A percentile compares a stretch with the other conserved stretches of the same genome.
These are phyloP conservation scores for Penicillium canariense DNA, from an alignment of 495 filamentous ascomycete genomes.

Conservation along the genomic window DNA sequence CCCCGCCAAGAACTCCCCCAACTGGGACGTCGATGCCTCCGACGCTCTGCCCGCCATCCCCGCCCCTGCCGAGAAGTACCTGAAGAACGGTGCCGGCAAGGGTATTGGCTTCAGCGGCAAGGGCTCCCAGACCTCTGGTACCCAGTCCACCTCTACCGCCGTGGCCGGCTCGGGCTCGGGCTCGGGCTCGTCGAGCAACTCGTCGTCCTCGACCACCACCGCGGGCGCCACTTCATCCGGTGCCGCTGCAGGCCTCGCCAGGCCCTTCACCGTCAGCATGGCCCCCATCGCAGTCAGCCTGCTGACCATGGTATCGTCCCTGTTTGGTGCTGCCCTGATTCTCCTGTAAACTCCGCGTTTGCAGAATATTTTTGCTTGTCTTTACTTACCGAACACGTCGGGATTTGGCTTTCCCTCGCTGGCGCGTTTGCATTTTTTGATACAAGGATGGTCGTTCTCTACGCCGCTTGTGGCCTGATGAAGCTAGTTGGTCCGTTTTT, in stretches of 20 bases:
- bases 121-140: slow-evolving; percentile 70
- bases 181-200: neutral
- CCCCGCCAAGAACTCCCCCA: slow-evolving; percentile 58
- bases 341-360: slow-evolving; percentile 29
- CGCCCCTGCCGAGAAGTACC: slow-evolving; percentile 60
- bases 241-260: slow-evolving; percentile 43
- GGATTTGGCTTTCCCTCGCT: slow-evolving; percentile 8
- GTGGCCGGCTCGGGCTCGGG: too few relatives aligned
- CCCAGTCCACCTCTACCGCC: slow-evolving; percentile 58
- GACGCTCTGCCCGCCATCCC: slow-evolving; percentile 76
- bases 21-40: slow-evolving; percentile 67
- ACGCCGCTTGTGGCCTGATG: neutral
- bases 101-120: slow-evolving; percentile 68
- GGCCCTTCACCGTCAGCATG: slow-evolving; percentile 47
- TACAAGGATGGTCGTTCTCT: neutral
- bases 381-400: neutral
- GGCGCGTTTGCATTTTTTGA: slow-evolving; percentile 21
- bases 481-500: neutral
- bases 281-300: slow-evolving; percentile 53
- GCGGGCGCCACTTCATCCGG: slow-evolving; percentile 31
- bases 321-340: slow-evolving; percentile 62
- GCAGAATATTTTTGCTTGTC: neutral
- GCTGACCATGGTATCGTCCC: slow-evolving; percentile 55
- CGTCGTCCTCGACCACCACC: neutral
- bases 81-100: slow-evolving; percentile 69